These are phyloP conservation scores for Neurospora pannonica DNA, from an alignment of 495 filamentous ascomycete species.

Conservation along the genomic window DNA sequence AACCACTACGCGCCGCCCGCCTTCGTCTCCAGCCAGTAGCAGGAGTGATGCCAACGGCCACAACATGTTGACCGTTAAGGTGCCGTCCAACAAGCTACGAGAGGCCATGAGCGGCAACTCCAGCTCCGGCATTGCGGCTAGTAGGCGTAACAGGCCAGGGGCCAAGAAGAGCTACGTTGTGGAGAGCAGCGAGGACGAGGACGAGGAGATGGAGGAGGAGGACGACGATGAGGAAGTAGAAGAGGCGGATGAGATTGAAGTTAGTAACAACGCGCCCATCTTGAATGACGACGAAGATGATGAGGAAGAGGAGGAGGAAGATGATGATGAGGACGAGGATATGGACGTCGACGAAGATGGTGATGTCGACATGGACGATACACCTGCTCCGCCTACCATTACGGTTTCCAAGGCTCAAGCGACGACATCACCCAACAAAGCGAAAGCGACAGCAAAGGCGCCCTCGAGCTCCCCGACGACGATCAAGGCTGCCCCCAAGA, in stretches of 20 bases:
- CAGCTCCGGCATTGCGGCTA: slow-evolving; percentile 48
- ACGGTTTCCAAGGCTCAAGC: slow-evolving; percentile 31
- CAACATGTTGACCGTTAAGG: slow-evolving; percentile 74
- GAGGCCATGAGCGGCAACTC: slow-evolving; percentile 58
- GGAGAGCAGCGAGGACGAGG: slow-evolving; percentile 44
- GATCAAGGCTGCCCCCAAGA: slow-evolving; percentile 14
- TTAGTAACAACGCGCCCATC: slow-evolving; percentile 28
- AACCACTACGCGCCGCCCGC: slow-evolving; percentile 31
- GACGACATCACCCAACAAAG: slow-evolving; percentile 13
- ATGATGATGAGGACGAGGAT: slow-evolving; percentile 24
- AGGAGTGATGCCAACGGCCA: slow-evolving; percentile 46
- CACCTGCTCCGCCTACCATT: slow-evolving; percentile 29
- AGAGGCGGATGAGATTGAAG: slow-evolving; percentile 28
- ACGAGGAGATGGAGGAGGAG: slow-evolving; percentile 37
- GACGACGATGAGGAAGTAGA: slow-evolving; percentile 29
- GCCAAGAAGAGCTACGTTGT: slow-evolving; percentile 62
- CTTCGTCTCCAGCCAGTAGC: slow-evolving; percentile 31
- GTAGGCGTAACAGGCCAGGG: slow-evolving; percentile 49
- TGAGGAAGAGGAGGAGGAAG: slow-evolving; percentile 16
- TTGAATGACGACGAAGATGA: slow-evolving; percentile 17
- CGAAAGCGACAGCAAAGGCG: slow-evolving; percentile 6
- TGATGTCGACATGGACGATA: slow-evolving; percentile 36
- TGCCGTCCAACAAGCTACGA: slow-evolving; percentile 71
- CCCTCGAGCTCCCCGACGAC: slow-evolving; percentile 1
- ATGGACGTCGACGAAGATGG: slow-evolving; percentile 42